Conservation (phyloP, 192 early-diverging fungal genomes). For the Coemansia sp. region DNA sequence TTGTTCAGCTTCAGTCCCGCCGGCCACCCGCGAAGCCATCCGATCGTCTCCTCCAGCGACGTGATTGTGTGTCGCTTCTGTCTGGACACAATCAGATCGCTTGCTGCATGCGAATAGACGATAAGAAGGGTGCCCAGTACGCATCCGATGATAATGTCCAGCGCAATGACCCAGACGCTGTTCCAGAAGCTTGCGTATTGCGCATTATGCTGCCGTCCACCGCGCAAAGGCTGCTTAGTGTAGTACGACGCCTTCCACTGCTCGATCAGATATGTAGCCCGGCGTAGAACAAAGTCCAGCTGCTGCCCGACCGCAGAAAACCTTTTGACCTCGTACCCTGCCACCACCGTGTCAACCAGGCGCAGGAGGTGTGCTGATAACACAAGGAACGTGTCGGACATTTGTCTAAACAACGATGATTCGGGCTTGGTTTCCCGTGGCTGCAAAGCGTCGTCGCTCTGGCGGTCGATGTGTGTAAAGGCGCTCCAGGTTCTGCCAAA, state of each 20-base stretch:
- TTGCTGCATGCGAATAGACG: conserved; percentile 59
- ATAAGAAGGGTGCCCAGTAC: conserved; percentile 74
- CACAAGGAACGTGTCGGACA: conserved; percentile 50
- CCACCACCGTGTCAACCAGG: conserved; percentile 62
- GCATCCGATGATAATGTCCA: conserved; percentile 88
- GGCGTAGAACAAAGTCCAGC: conserved; percentile 84
- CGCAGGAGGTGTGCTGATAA: conserved; percentile 61
- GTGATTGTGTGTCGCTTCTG: conserved; percentile 68
- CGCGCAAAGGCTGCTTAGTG: conserved; percentile 51
- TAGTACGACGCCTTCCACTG: conserved; percentile 71
- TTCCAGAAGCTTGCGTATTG: conserved; percentile 83
- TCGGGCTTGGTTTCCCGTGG: background rate
- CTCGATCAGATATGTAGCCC: conserved; percentile 83
- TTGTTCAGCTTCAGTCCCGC: conserved; percentile 96
- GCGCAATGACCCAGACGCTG: conserved; percentile 91
- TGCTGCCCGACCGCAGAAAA: conserved; percentile 84
- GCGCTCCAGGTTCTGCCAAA: background rate
- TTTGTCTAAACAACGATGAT: conserved; percentile 1
- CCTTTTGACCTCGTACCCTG: conserved; percentile 60
- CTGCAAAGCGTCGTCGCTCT: background rate
- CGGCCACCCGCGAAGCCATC: conserved; percentile 91
- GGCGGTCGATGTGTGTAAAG: background rate
- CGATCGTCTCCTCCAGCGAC: conserved; percentile 69
- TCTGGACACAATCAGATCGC: conserved; percentile 56
- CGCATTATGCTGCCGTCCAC: conserved; percentile 30